Evolutionary conservation across 257 asterid species (phyloP).

Genomic region (Scutellaria baicalensis): DNA sequence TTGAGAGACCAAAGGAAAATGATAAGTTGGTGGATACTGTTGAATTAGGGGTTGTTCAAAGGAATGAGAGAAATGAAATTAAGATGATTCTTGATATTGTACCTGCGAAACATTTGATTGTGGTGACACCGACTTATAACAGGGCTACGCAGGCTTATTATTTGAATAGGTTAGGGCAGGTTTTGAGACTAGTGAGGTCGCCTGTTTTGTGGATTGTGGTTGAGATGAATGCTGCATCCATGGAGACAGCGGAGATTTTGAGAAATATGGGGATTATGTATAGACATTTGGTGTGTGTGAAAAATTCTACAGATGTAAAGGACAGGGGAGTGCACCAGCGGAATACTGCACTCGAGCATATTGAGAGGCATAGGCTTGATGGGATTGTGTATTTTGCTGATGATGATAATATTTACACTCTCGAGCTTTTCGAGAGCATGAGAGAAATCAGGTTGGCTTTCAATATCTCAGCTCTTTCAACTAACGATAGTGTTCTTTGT

Average conservation of each 20-base stretch:
- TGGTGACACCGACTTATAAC: slow-evolving; percentile 74
- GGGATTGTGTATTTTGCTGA: slow-evolving; percentile 94
- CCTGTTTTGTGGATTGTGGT: slow-evolving; percentile 94
- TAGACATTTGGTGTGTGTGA: slow-evolving; percentile 67
- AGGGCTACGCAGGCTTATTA: slow-evolving; percentile 71
- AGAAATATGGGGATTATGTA: slow-evolving; percentile 74
- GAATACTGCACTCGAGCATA: slow-evolving; percentile 86
- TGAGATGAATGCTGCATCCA: slow-evolving; percentile 70
- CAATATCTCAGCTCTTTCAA: not conserved
- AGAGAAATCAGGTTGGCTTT: slow-evolving; percentile 64
- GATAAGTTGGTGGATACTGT: slow-evolving; percentile 34
- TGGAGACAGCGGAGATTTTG: slow-evolving; percentile 74
- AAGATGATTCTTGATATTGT: slow-evolving; percentile 26
- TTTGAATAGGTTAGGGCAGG: slow-evolving; percentile 83
- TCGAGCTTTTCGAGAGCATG: slow-evolving; percentile 74
- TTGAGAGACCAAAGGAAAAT: slow-evolving; percentile 24
- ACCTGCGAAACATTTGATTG: slow-evolving; percentile 55
- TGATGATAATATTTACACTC: slow-evolving; percentile 73
- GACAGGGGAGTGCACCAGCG: slow-evolving; percentile 84
- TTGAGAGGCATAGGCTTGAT: slow-evolving; percentile 76
- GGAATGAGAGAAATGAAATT: slow-evolving; percentile 17
- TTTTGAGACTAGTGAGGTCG: slow-evolving; percentile 62
- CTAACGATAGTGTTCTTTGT: not conserved
- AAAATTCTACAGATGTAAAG: slow-evolving; percentile 58
- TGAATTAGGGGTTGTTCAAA: slow-evolving; percentile 28